Evolutionary conservation across 768 basidiomycete genomes (phyloP), one percentile per base, ranked within the genome.

Genomic region (Cyclocybe cylindracea): DNA sequence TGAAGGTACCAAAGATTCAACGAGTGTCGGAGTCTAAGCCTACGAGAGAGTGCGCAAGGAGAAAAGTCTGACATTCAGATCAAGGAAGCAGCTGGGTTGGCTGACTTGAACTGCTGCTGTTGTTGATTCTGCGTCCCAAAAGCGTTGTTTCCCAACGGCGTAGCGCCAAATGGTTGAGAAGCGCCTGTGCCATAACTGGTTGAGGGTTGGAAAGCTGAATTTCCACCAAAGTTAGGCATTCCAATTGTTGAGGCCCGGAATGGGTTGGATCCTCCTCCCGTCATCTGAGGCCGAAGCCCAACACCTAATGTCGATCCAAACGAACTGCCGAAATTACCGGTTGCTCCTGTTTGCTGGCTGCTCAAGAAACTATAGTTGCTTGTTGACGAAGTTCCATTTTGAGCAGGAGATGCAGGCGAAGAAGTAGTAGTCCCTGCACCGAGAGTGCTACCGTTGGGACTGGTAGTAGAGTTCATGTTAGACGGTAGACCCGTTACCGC

Each of bases 201-300:
- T 11, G 65, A 54, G 10, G 64, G 50, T 32, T 64, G 60, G 36
- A 55, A 49, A 40, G 51, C 16, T 33, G 53, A 44, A 4, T 51
- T 24, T 19, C 52, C 37, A 0, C 56, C 59, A 14, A 58, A 56
- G 29, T 59, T 51, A 9, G 53, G 52, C 35, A 39, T 35, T 8
- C 55, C 57, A 31, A 56, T 44, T 13, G 46, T 84, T 2, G 84
- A 84, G 9, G 80, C 78, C 46, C 85, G 77, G 67, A 86, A 86
- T n/a, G 85, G 85, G 53, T 86, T 86, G 3, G 70, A 68, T 11
- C 78, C 77, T 39, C 83, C 85, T 4, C 85, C 85, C 16, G 85
- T 87, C 56, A 78, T 76, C 60, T 87, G 85, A 10, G 85, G 82
- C 43, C 85, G 71, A 31, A 86, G 70, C 14, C 80, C 78, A 36